Conservation (phyloP, 2,329 filamentous ascomycete species). For the Xylaria sp. region DNA sequence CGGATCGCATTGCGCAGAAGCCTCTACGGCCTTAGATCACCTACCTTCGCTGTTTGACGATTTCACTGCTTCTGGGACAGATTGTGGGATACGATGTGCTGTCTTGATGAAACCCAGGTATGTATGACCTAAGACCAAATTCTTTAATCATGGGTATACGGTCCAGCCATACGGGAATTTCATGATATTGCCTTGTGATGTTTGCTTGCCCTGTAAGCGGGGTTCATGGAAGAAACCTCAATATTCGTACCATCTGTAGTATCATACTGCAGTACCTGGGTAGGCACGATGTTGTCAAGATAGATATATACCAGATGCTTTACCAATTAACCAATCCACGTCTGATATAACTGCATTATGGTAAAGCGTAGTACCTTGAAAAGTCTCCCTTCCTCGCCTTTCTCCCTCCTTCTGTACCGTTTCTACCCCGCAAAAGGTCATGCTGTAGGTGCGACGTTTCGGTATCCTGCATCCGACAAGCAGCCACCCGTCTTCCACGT, state of each 20-base stretch:
- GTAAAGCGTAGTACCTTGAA: background rate
- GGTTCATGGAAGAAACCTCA: background rate
- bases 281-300: background rate
- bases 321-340: background rate
- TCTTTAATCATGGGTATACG: background rate
- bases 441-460: background rate
- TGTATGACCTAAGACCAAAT: background rate
- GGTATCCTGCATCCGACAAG: conserved; percentile 2
- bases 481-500: conserved; percentile 3
- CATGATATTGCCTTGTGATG: background rate
- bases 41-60: background rate
- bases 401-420: background rate
- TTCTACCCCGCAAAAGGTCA: conserved; percentile 1
- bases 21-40: background rate
- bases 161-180: background rate
- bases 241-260: background rate
- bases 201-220: background rate
- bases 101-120: background rate
- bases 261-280: background rate
- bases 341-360: background rate
- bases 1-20: background rate
- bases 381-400: background rate
- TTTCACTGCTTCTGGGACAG: too few relatives aligned
- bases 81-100: background rate
- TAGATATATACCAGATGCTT: background rate